Evolutionary conservation across 306 rosid species (phyloP), one percentile per base, ranked within the genome.

Genomic region (Malus sylvestris): DNA sequence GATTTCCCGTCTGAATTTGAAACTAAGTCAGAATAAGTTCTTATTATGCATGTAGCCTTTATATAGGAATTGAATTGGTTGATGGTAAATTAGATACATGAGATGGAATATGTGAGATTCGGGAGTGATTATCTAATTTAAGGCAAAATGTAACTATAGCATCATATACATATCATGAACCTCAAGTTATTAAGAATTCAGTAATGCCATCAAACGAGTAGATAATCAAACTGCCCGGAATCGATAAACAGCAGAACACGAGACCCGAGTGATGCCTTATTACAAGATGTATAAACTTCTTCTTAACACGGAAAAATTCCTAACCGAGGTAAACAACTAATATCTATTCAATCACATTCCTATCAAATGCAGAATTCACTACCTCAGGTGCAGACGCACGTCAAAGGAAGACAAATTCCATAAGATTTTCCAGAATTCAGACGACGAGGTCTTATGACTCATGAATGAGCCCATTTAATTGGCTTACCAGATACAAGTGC

Each of bases 1-100:
- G 90, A 77, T 92, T 92, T 78, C 83, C 88, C 49, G 93, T 85
- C 99, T 95, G 93, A 70, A 89, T 84, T 35, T 66, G 70, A 69
- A 80, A 76, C 81, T 64, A 51, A 40, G 69, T 68, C 68, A 67
- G 74, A 53, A 45, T 71, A 80, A 70, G 67, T 84, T 55, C 46
- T 70, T 1, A 35, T 70, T 2, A 35, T 42, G 14, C 27, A 32
- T 23, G 11, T 9, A 22, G 23, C 9, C 13, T 46, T 65, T 11
- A 14, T 10, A 13, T 57, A 29, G 55, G 49, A 73, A 18, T 46
- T 68, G 2, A 19, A 59, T 8, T 58, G 62, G 62, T n/a, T 57
- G 11, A 69, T 59, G 19, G 77, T 10, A 42, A 33, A 59, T 29
- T 15, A 61, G 32, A 23, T 22, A 40, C 30, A 35, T 23, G 22